Conservation (phyloP, 495 filamentous ascomycete genomes). For the Daldinia grandis region DNA sequence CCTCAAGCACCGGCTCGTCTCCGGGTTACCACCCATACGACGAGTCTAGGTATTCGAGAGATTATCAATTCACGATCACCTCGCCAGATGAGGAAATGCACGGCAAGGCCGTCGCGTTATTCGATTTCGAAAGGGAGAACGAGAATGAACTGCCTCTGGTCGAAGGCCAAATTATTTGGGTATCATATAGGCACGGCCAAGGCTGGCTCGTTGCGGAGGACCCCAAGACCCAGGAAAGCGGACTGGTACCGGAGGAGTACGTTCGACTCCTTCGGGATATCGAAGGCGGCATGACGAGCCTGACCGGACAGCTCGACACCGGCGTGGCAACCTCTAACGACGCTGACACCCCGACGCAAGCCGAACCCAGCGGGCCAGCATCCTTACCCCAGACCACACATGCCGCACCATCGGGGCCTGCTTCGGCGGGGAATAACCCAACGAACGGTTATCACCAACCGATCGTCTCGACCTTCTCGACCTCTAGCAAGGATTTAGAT, state of each 20-base stretch:
- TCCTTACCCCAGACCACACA: slow-evolving; percentile 21
- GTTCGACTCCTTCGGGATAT: slow-evolving; percentile 93
- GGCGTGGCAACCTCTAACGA: slow-evolving; percentile 58
- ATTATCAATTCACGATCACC: slow-evolving; percentile 94
- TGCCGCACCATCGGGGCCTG: slow-evolving; percentile 48
- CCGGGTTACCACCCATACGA: slow-evolving; percentile 59
- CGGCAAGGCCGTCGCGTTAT: slow-evolving; percentile 93
- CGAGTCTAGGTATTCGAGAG: slow-evolving; percentile 79
- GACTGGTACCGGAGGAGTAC: slow-evolving; percentile 95
- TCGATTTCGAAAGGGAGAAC: slow-evolving; percentile 93
- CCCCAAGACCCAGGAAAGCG: slow-evolving; percentile 83
- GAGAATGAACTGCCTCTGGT: slow-evolving; percentile 93
- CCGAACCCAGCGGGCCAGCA: slow-evolving; percentile 54
- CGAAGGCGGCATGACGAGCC: slow-evolving; percentile 68
- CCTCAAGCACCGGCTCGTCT: slow-evolving; percentile 63
- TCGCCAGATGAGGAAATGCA: slow-evolving; percentile 98
- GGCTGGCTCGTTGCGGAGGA: slow-evolving; percentile 98
- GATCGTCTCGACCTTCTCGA: slow-evolving; percentile 76
- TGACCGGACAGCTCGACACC: slow-evolving; percentile 54
- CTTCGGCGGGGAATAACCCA: slow-evolving; percentile 53
- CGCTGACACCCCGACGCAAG: slow-evolving; percentile 64
- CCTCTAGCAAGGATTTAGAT: slow-evolving; percentile 76
- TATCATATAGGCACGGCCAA: slow-evolving; percentile 93
- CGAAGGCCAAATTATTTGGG: slow-evolving; percentile 96
- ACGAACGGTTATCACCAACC: slow-evolving; percentile 70